Evolutionary conservation across 257 asterid species (phyloP), one percentile per base, ranked within the genome.

Genomic region (Striga asiatica): DNA sequence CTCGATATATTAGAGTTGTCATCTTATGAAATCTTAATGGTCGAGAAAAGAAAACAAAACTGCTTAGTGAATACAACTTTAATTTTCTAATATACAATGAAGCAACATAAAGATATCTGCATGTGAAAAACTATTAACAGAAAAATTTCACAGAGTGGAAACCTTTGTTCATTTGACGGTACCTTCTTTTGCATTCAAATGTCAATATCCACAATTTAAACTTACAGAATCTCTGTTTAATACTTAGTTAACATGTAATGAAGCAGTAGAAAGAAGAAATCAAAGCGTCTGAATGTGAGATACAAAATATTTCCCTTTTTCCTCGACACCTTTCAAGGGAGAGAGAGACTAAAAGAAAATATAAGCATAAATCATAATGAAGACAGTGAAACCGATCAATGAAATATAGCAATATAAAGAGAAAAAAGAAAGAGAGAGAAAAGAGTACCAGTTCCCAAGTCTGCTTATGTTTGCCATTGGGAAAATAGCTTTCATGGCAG

Each of bases 371-470:
- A 13, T 39, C n/a, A 39, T 39, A 13, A 45, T n/a, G 54, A 62
- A 64, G 45, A 20, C 47, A 60, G 58, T 11, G 32, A 54, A 13
- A 51, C 17, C 46, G 34, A 16, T 59, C 58, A 51, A 6, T 25
- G 51, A 35, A 59, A 50, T 45, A 55, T 11, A 47, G 47, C 42
- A 54, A 12, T 46, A 27, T 35, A 29, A 34, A 31, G 8, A 54
- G 41, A 22, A 29, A 24, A 31, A 61, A 54, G 53, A 41, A 51
- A 45, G 38, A 58, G 46, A 64, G 24, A 43, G 11, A 58, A 58
- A 46, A n/a, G 16, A 60, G 54, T 87, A 91, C 98, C 98, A 91
- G 74, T 91, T 89, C 21, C 98, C 98, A 27, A 91, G 95, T 60
- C 89, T 74, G 70, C 73, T 87, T 45, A 91, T 91, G 68, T 80